Conservation (phyloP, 1,284 basidiomycete genomes). For the Ceraceosorus bombacis region DNA sequence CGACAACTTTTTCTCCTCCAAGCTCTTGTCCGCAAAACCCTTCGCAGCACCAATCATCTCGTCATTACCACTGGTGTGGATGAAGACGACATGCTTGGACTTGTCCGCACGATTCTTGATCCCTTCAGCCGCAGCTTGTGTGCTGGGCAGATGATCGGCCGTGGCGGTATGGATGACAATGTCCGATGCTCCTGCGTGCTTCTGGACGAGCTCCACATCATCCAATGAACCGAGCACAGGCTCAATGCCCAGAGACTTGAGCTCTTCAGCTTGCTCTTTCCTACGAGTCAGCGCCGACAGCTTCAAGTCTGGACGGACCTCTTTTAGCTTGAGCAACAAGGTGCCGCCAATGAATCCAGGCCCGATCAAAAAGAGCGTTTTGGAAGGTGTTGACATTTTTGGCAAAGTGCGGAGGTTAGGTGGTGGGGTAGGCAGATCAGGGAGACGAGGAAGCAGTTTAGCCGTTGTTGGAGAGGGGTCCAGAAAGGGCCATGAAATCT, state of each 20-base stretch:
- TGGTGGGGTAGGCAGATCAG: no score
- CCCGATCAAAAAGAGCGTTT: constrained; percentile 12
- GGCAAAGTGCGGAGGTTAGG: no score
- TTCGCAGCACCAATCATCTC: constrained; percentile 6
- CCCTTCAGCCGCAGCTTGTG: constrained; percentile 4
- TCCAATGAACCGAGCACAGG: constrained; percentile 4
- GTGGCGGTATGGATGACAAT: constrained; percentile 10
- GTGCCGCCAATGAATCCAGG: constrained; percentile 12
- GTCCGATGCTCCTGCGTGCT: constrained; percentile 4
- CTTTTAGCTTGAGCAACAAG: neutral
- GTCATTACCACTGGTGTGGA: constrained; percentile 10
- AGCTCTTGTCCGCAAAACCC: neutral
- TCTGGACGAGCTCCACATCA: constrained; percentile 3
- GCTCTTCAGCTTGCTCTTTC: constrained; percentile 10
- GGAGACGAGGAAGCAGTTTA: no score
- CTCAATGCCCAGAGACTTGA: constrained; percentile 4
- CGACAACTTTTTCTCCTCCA: constrained; percentile 9
- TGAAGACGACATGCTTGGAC: constrained; percentile 1
- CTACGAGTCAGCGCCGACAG: constrained; percentile 7
- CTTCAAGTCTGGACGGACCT: constrained; percentile 6
- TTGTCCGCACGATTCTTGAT: constrained; percentile 2
- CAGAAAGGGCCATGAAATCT: no score
- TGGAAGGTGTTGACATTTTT: neutral
- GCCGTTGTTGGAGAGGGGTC: no score
- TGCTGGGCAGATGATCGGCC: constrained; percentile 3